These are phyloP conservation scores for Citrullus mucosospermus DNA, from an alignment of 306 rosid genomes.

Conservation along the genomic window DNA sequence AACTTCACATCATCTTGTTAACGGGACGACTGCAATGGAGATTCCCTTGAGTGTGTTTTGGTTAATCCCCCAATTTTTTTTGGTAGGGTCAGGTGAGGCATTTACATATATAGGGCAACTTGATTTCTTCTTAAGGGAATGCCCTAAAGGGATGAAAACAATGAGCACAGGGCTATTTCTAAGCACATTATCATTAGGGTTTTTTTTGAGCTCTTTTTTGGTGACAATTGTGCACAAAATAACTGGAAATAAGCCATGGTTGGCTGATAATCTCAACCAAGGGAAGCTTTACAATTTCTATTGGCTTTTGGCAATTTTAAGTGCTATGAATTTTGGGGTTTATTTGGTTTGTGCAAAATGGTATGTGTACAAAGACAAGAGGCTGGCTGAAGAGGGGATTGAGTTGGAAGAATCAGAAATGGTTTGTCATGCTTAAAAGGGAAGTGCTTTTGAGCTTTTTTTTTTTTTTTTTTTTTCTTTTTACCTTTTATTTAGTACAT, in stretches of 20 bases:
- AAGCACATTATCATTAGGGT: constrained; percentile 76
- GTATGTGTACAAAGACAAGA: constrained; percentile 79
- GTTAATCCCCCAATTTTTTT: constrained; percentile 68
- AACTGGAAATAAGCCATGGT: constrained; percentile 57
- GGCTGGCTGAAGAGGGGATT: constrained; percentile 51
- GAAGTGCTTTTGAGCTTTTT: background rate
- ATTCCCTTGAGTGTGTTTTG: constrained; percentile 45
- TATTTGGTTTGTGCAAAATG: constrained; percentile 59
- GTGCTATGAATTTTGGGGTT: constrained; percentile 50
- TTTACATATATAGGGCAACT: constrained; percentile 78
- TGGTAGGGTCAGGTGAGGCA: constrained; percentile 86
- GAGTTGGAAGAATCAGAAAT: constrained; percentile 39
- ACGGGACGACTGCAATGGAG: background rate
- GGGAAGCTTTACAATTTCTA: constrained; percentile 81
- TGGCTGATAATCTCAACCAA: constrained; percentile 54
- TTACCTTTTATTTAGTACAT: background rate
- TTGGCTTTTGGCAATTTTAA: constrained; percentile 62
- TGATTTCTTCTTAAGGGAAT: constrained; percentile 74
- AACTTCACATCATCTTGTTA: background rate
- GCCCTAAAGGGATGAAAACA: constrained; percentile 95
- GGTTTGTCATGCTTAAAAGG: constrained; percentile 24
- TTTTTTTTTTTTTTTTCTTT: background rate
- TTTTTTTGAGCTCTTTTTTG: constrained; percentile 59
- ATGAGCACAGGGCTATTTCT: constrained; percentile 88
- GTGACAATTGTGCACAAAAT: constrained; percentile 58